phyloP scores from a whole-genome alignment of 257 asterid genomes.

The Hygrophila difformis region DNA sequence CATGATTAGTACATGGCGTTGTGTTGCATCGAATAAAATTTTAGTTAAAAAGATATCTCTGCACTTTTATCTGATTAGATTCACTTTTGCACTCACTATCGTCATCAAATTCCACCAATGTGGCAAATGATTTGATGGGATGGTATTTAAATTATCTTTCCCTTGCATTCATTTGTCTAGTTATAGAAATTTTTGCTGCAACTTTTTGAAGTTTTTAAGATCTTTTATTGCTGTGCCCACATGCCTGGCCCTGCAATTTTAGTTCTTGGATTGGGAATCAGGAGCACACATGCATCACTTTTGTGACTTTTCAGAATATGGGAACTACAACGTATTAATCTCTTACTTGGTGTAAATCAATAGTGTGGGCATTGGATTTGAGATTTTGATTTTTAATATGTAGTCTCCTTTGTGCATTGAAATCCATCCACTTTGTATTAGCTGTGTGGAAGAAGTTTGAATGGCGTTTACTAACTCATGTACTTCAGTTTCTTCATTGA shows the following conservation, averaged over 20 bases:
- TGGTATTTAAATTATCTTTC: neutral
- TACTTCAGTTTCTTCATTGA: conserved; percentile 4
- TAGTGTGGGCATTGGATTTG: neutral
- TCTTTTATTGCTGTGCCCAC: neutral
- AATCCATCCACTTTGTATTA: conserved; percentile 2
- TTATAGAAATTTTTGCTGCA: neutral
- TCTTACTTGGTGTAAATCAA: neutral
- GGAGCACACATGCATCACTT: neutral
- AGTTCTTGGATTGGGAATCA: neutral
- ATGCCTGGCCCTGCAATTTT: too few relatives aligned
- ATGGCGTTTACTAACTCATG: conserved; percentile 9
- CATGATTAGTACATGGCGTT: too few relatives aligned
- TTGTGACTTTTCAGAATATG: neutral
- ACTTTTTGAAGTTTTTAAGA: neutral
- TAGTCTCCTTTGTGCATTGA: neutral
- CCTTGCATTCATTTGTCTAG: neutral
- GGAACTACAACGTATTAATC: neutral
- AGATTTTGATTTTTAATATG: neutral
- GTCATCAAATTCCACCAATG: neutral
- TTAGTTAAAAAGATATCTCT: neutral
- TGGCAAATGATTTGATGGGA: neutral
- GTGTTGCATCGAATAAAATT: neutral
- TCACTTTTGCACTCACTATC: neutral
- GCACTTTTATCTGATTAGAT: neutral
- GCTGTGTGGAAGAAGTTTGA: neutral